Percentiles rank a stretch among this genome's conserved stretches.
phyloP scores from a whole-genome alignment of 2,329 filamentous ascomycete species.

The Truncatella angustata region DNA sequence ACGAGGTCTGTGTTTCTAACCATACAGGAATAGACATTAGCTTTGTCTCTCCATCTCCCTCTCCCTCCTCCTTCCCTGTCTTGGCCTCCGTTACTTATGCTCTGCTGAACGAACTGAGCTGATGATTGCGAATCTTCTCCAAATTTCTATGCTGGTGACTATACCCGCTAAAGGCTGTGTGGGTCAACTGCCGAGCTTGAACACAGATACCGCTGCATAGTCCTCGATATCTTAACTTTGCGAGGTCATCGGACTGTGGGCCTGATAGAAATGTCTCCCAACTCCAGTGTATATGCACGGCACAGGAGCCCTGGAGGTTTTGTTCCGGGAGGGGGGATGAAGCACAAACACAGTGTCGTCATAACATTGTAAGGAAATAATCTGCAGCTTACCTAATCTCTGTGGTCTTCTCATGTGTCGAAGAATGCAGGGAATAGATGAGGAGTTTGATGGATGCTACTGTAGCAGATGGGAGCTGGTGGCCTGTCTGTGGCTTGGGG shows the following conservation, averaged over 20 bases:
- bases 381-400: too few relatives aligned
- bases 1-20: too few relatives aligned
- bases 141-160: background rate
- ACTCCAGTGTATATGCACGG: background rate
- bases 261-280: background rate
- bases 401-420: too few relatives aligned
- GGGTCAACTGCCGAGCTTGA: background rate
- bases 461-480: too few relatives aligned
- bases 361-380: too few relatives aligned
- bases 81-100: too few relatives aligned
- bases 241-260: background rate
- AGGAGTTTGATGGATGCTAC: too few relatives aligned
- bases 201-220: background rate
- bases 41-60: background rate
- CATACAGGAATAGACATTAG: too few relatives aligned
- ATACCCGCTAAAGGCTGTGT: background rate
- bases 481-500: too few relatives aligned
- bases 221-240: constrained; percentile 1
- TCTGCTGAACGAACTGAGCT: too few relatives aligned
- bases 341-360: too few relatives aligned
- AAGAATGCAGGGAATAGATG: too few relatives aligned
- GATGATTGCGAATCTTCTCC: background rate
- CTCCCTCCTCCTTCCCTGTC: background rate
- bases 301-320: constrained; percentile 1
- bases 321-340: background rate